Evolutionary conservation across 2,329 filamentous ascomycete genomes (phyloP).

Genomic region (Trichoderma gracile): DNA sequence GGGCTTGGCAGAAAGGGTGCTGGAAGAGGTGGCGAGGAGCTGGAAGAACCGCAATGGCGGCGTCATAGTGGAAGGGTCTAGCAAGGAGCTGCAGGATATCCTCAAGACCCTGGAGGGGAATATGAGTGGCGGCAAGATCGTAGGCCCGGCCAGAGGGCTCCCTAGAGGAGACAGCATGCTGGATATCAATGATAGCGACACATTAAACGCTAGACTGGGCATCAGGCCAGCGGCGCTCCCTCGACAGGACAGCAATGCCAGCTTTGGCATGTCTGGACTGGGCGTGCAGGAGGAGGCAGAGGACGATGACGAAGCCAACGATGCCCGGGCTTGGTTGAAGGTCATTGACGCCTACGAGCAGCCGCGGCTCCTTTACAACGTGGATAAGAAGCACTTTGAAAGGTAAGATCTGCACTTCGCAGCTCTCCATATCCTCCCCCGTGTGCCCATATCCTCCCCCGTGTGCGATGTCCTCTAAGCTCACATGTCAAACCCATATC

Average conservation of each 20-base stretch:
- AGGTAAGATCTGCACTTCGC: conserved; percentile 48
- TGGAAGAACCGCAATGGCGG: conserved; percentile 91
- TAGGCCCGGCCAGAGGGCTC: conserved; percentile 53
- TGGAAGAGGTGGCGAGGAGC: conserved; percentile 85
- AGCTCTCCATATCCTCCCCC: neutral
- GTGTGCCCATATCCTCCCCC: neutral
- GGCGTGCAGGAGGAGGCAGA: conserved; percentile 53
- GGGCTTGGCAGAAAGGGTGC: conserved; percentile 84
- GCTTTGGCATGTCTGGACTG: conserved; percentile 61
- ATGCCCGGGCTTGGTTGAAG: conserved; percentile 81
- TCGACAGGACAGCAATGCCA: conserved; percentile 64
- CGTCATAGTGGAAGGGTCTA: conserved; percentile 84
- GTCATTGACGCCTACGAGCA: conserved; percentile 83
- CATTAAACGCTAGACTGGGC: conserved; percentile 57
- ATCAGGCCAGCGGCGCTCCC: conserved; percentile 48
- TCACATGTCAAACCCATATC: neutral
- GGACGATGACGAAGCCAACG: conserved; percentile 60
- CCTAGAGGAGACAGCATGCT: conserved; percentile 62
- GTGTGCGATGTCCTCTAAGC: neutral
- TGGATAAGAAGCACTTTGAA: conserved; percentile 87
- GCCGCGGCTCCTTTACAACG: conserved; percentile 75
- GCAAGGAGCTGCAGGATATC: conserved; percentile 75
- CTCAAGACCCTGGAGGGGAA: conserved; percentile 81
- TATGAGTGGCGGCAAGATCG: conserved; percentile 81
- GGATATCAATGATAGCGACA: conserved; percentile 55